phyloP scores from a whole-genome alignment of 805 yeast species.

The Wickerhamiella sergipiensis region DNA sequence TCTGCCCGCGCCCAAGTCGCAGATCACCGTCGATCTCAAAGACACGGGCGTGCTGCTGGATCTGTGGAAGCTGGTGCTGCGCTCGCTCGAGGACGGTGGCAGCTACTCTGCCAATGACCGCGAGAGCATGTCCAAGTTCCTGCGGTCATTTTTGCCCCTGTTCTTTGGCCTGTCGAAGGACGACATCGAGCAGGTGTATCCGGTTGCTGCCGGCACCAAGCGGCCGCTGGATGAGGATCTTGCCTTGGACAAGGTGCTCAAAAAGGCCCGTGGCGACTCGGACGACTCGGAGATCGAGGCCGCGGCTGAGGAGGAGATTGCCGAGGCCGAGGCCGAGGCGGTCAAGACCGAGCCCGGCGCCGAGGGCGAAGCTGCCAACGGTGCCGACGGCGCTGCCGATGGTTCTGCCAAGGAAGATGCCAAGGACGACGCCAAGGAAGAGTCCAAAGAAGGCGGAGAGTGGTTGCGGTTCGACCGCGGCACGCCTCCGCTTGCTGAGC shows the following conservation, averaged over 20 bases:
- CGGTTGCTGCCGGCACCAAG: slow-evolving; percentile 1
- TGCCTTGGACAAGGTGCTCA: neutral
- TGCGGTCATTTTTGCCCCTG: slow-evolving; percentile 53
- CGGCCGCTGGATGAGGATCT: neutral
- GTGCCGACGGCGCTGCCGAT: slow-evolving; percentile 2
- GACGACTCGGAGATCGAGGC: neutral
- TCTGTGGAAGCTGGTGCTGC: slow-evolving; percentile 50
- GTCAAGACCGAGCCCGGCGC: slow-evolving; percentile 7
- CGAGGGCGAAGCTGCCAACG: slow-evolving; percentile 2
- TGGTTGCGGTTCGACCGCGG: slow-evolving; percentile 18
- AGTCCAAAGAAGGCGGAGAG: slow-evolving; percentile 3
- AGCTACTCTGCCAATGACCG: slow-evolving; percentile 71
- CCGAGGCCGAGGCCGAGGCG: neutral
- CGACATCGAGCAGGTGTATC: slow-evolving; percentile 12
- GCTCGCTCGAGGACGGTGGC: slow-evolving; percentile 53
- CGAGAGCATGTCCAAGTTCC: slow-evolving; percentile 57
- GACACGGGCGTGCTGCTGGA: slow-evolving; percentile 65
- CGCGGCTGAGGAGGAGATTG: slow-evolving; percentile 4
- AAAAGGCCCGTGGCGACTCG: neutral
- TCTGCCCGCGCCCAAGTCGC: slow-evolving; percentile 74
- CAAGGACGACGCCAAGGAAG: slow-evolving; percentile 6
- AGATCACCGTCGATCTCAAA: slow-evolving; percentile 45
- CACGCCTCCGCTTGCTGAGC: slow-evolving; percentile 13
- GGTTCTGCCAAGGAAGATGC: slow-evolving; percentile 2
- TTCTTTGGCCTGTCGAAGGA: slow-evolving; percentile 40